Base-by-base conservation (phyloP, 192 early-diverging fungal genomes). In the Ambispora gerdemannii region DNA sequence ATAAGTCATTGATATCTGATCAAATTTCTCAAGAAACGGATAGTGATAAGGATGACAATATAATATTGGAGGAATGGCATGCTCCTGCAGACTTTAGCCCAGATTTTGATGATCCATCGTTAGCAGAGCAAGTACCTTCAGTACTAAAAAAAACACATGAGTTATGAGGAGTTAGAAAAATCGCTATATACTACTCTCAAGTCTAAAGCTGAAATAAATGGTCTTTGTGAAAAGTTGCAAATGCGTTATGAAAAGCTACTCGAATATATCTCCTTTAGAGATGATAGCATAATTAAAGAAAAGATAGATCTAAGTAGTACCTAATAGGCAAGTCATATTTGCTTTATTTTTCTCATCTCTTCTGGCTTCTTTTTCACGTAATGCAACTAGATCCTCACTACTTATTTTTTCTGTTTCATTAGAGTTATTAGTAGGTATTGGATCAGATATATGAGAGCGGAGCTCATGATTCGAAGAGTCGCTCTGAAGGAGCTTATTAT, bases 391-490 rank as follows among this genome's bases (percentile, higher is more conserved):
- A 1, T 58, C 55, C 1, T 6, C 17, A 47, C 55, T 24, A 24
- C 55, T 24, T 58, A 58, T 58, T 58, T 58, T 58, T 58, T 58
- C 55, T 4, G 55, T 58, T 25, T n/a, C 11, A 58, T 58, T 58
- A 22, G 27, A 61, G 62, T 38, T 63, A 63, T 38, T 38, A 38
- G 13, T 19, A 63, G 62, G 20, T 63, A 63, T 38, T 63, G 35
- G 35, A 63, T 63, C 62, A 38, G 62, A 63, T 63, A 63, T 38
- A 38, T 22, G 62, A 11, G 27, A n/a, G n/a, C n/a, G n/a, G n/a
- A n/a, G n/a, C n/a, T n/a, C n/a, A n/a, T n/a, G n/a, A n/a, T n/a
- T n/a, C n/a, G n/a, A n/a, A n/a, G n/a, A n/a, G n/a, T n/a, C n/a
- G n/a, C n/a, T n/a, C n/a, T n/a, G n/a, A n/a, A n/a, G n/a, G n/a